Conservation (phyloP, 139 green algal species). For the Gonium pectorale region DNA sequence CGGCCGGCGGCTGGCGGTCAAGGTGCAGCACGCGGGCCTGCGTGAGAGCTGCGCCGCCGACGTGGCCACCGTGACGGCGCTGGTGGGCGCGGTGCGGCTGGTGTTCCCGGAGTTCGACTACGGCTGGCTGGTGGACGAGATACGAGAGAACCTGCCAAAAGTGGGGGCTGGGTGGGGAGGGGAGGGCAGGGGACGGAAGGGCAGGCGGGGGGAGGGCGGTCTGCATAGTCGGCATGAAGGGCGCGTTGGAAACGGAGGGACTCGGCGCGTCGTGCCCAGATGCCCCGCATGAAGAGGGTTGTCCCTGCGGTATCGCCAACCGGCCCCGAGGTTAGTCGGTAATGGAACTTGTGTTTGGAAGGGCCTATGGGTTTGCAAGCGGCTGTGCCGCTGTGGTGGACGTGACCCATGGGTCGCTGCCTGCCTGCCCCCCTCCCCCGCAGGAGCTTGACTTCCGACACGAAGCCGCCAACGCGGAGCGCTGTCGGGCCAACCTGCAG, state of each 20-base stretch:
- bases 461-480: slow-evolving; percentile 80
- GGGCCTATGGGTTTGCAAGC: too few species aligned
- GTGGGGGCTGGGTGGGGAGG: not conserved
- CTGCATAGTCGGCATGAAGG: too few species aligned
- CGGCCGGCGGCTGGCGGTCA: slow-evolving; percentile 73
- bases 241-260: too few species aligned
- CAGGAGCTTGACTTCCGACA: slow-evolving; percentile 85
- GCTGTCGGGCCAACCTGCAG: slow-evolving; percentile 76
- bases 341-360: too few species aligned
- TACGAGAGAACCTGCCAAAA: slow-evolving; percentile 79
- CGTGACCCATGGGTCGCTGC: too few species aligned
- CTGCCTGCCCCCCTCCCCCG: not conserved
- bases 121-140: slow-evolving; percentile 93
- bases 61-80: slow-evolving; percentile 80
- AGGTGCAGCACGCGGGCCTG: slow-evolving; percentile 87
- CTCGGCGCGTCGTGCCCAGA: too few species aligned
- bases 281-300: too few species aligned
- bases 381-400: too few species aligned
- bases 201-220: not conserved
- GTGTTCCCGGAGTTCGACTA: slow-evolving; percentile 74
- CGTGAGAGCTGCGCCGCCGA: slow-evolving; percentile 82
- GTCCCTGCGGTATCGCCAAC: too few species aligned
- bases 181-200: not conserved
- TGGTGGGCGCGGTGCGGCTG: slow-evolving; percentile 74
- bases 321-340: too few species aligned